Base-by-base conservation (phyloP, 106 monocot species). In the Chionographis japonica region DNA sequence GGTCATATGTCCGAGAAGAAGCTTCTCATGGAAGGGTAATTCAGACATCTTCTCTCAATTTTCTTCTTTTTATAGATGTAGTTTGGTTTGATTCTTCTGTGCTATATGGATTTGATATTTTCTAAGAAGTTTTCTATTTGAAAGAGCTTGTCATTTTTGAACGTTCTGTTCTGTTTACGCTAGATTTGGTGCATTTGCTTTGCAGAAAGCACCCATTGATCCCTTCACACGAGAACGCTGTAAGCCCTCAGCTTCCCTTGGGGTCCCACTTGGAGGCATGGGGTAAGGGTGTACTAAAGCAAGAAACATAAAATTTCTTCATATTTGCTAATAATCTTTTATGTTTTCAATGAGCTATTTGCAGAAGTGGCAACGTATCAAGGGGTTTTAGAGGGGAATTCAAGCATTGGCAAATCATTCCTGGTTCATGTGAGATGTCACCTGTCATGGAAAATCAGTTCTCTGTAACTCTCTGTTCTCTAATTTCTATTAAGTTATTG, bases 231-330 rank as follows among this genome's bases (percentile, higher is more conserved):
- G 80, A 64, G 98, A 90, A 77, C 79, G 69, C 19, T 90, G 81
- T 72, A 99, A 78, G 67, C 93, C 98, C 11, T 93, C 88, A 54
- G 98, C 98, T 68, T 99, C 98, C 12, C 98, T 83, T 69, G 98
- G 98, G 8, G 98, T 99, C n/a, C 98, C 98, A 37, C 85, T 99
- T 37, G 98, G 98, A 81, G 98, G 98, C 19, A 99, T 99, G 98
- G 98, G 98, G 98, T 99, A 79, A 57, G 75, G 13, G 43, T 37
- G 52, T 20, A 64, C 2, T 40, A 3, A 65, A 12, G 3, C n/a
- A 15, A 62, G 5, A 46, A 46, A 4, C 37, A 19, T 35, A 52
- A 50, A 8, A 68, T 2, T 69, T 62, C 60, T 41, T 56, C 36
- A 58, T 38, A 38, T 41, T 12, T 57, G 50, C 59, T 52, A 52